phyloP scores from a whole-genome alignment of 305 asterid genomes.

The Petunia hybrid region DNA sequence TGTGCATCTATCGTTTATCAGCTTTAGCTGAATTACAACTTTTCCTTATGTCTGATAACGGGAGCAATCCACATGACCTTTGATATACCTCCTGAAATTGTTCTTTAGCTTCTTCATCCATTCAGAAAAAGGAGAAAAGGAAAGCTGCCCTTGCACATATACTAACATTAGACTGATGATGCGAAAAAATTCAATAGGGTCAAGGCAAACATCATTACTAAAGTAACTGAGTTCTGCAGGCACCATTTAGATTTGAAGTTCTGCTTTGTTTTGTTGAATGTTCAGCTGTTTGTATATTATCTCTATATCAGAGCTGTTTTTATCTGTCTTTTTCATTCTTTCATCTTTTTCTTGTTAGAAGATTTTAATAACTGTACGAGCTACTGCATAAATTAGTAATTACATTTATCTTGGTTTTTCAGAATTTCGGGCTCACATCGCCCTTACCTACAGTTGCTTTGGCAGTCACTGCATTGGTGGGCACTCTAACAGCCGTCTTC shows the following conservation, averaged over 20 bases:
- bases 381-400: background rate
- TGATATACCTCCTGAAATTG: background rate
- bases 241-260: background rate
- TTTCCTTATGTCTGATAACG: background rate
- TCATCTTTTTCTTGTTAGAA: background rate
- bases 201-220: background rate
- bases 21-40: background rate
- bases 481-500: conserved; percentile 76
- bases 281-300: background rate
- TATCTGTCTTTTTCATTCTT: background rate
- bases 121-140: background rate
- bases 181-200: background rate
- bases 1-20: background rate
- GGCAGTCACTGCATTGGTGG: conserved; percentile 77
- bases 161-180: background rate
- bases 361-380: background rate
- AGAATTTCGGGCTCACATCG: conserved; percentile 74
- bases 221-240: background rate
- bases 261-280: background rate
- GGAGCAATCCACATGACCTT: background rate
- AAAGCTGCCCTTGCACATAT: background rate
- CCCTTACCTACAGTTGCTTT: conserved; percentile 83
- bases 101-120: background rate
- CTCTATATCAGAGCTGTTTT: background rate
- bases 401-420: conserved; percentile 32